Evolutionary conservation across 495 filamentous ascomycete genomes (phyloP).

Genomic region (Daldinia childiae): DNA sequence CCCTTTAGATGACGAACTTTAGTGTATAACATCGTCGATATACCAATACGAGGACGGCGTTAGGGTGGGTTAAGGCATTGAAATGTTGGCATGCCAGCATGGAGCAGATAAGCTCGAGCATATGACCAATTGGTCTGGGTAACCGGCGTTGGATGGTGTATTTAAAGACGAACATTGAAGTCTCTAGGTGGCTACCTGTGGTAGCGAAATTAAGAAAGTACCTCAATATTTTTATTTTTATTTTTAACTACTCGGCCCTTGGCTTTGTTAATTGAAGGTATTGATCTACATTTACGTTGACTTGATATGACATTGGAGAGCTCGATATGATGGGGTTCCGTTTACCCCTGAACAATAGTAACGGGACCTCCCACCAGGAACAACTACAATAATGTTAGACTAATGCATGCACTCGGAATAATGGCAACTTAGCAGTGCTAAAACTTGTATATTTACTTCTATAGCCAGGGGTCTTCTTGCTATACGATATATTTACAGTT

Average conservation of each 20-base stretch:
- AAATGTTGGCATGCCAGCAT: constrained; percentile 26
- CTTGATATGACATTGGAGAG: not conserved
- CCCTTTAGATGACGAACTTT: constrained; percentile 29
- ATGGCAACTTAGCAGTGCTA: not conserved
- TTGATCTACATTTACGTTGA: not conserved
- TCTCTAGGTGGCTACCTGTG: not conserved
- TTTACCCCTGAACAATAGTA: no score
- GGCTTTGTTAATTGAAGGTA: not conserved
- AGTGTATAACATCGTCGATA: constrained; percentile 38
- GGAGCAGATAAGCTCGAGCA: constrained; percentile 24
- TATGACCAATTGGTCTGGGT: constrained; percentile 15
- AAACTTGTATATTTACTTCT: not conserved
- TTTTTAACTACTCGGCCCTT: no score
- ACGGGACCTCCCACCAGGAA: no score
- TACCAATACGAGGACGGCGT: constrained; percentile 44
- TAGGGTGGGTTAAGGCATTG: constrained; percentile 34
- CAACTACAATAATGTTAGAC: no score
- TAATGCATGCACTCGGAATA: not conserved
- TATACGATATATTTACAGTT: not conserved
- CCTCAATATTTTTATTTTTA: not conserved
- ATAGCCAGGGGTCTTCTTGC: not conserved
- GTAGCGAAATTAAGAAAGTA: constrained; percentile 1
- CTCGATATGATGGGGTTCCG: no score
- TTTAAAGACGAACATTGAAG: constrained; percentile 17
- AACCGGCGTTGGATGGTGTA: constrained; percentile 36